Base-by-base conservation (phyloP, 495 filamentous ascomycete species). In the Tuber umbilicatum region DNA sequence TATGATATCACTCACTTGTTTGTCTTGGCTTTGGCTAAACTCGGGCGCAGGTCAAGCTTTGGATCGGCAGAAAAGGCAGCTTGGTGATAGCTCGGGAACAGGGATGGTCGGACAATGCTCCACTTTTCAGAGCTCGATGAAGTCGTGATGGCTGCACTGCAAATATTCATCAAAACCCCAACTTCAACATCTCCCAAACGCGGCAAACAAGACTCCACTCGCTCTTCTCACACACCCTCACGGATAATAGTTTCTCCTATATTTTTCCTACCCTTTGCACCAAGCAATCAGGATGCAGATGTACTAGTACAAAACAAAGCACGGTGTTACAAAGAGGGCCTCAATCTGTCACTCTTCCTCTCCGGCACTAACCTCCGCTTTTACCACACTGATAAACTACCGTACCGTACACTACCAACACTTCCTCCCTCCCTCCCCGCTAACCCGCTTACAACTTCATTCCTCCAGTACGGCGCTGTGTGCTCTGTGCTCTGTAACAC, bases 191-290 rank as follows among this genome's bases (percentile, higher is more conserved):
- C 50, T 60, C 50, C 50, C 50, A 19, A 23, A 47, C 45, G 21
- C 21, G 45, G 23, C 23, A 50, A 50, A 50, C 47, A n/a, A n/a
- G 21, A 23, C 47, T n/a, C 7, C 23, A n/a, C 21, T 27, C 47
- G 23, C 47, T 55, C 47, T n/a, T 55, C 47, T n/a, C 23, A 64
- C 55, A 5, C 27, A 31, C 0, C 55, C 55, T 64, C 55, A 17
- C 55, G 55, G 55, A 64, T 31, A 64, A 64, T 64, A 64, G 55
- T 64, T 64, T 64, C 55, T 64, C 55, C 55, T 64, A 64, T 35
- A 27, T 64, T 60, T 31, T 64, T 17, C 27, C n/a, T 64, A 16
- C 12, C 55, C n/a, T 17, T 17, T 64, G 12, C 55, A 64, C 55
- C 55, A 64, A 64, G 55, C n/a, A 27, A 35, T 31, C 17, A 5